These are phyloP conservation scores for Lindgomyces ingoldianus DNA, from an alignment of 495 filamentous ascomycete species.

Conservation along the genomic window DNA sequence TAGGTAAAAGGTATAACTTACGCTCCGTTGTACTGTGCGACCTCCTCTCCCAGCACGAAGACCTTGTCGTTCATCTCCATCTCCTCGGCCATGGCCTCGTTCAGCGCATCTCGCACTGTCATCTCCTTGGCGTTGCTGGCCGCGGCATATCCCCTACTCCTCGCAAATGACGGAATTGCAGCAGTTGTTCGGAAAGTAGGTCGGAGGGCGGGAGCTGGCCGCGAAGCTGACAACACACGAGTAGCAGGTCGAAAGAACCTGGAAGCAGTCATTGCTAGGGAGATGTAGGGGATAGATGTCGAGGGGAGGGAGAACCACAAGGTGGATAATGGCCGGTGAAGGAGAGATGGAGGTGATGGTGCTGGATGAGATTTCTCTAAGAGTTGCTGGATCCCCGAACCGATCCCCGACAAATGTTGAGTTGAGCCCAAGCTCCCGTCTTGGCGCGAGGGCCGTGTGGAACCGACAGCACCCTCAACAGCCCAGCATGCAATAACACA, in stretches of 20 bases:
- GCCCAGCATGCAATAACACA: no score
- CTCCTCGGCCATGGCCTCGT: slow-evolving; percentile 97
- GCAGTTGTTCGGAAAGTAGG: slow-evolving; percentile 53
- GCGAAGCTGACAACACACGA: slow-evolving; percentile 67
- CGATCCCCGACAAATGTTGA: slow-evolving; percentile 14
- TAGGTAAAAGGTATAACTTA: slow-evolving; percentile 45
- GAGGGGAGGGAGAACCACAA: slow-evolving; percentile 32
- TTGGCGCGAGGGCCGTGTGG: no score
- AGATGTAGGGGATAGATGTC: slow-evolving; percentile 31
- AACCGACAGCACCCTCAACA: no score
- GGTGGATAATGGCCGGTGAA: slow-evolving; percentile 9
- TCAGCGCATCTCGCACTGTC: slow-evolving; percentile 94
- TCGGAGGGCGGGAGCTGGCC: slow-evolving; percentile 56
- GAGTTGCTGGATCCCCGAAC: slow-evolving; percentile 10
- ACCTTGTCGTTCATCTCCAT: slow-evolving; percentile 91
- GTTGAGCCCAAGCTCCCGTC: background rate
- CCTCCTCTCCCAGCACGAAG: slow-evolving; percentile 94
- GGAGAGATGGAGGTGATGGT: slow-evolving; percentile 22
- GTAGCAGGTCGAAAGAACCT: slow-evolving; percentile 80
- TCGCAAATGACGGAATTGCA: slow-evolving; percentile 50
- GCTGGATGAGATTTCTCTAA: slow-evolving; percentile 14
- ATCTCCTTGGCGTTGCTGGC: slow-evolving; percentile 77
- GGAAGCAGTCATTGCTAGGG: slow-evolving; percentile 61
- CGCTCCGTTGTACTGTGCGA: slow-evolving; percentile 99
- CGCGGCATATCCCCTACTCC: slow-evolving; percentile 45